These are phyloP conservation scores for Gremmenia infestans DNA, from an alignment of 2,329 filamentous ascomycete genomes.

Conservation along the genomic window DNA sequence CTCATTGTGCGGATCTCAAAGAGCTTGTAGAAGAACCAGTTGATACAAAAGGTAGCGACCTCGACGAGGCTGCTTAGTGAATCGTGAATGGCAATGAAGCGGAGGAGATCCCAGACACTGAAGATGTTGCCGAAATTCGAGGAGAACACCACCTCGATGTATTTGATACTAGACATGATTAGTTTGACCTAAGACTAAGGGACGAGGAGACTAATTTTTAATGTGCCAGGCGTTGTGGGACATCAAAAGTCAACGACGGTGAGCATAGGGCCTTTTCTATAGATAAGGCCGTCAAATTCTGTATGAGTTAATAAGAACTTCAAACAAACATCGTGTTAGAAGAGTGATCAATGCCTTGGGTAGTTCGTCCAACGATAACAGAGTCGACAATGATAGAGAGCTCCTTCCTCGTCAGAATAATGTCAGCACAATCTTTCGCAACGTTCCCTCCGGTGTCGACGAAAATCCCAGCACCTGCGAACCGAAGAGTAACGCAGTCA, in stretches of 20 bases:
- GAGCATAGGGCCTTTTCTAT: no score
- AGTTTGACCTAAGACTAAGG: not conserved
- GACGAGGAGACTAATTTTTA: not conserved
- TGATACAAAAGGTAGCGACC: constrained; percentile 4
- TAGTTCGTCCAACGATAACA: constrained; percentile 3
- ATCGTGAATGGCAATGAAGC: constrained; percentile 6
- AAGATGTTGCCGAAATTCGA: constrained; percentile 7
- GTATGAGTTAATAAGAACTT: no score
- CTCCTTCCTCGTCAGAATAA: constrained; percentile 9
- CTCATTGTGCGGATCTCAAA: not conserved
- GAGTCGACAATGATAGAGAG: constrained; percentile 10
- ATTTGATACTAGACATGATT: constrained; percentile 5
- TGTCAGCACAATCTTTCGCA: constrained; percentile 10
- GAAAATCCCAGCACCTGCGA: constrained; percentile 9
- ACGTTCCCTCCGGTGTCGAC: constrained; percentile 6
- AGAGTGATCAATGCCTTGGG: constrained; percentile 4
- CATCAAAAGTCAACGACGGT: no score
- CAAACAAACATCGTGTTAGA: no score
- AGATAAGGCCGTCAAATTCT: no score
- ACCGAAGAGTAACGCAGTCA: constrained; percentile 7
- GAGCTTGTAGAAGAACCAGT: constrained; percentile 5
- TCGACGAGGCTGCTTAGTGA: constrained; percentile 5
- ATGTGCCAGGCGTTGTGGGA: no score
- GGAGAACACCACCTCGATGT: constrained; percentile 8
- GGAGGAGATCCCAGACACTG: constrained; percentile 1